A percentile compares a stretch with the other conserved stretches of the same genome.
phyloP scores from a whole-genome alignment of 2,329 filamentous ascomycete genomes.

The Hysterium pulicare region DNA sequence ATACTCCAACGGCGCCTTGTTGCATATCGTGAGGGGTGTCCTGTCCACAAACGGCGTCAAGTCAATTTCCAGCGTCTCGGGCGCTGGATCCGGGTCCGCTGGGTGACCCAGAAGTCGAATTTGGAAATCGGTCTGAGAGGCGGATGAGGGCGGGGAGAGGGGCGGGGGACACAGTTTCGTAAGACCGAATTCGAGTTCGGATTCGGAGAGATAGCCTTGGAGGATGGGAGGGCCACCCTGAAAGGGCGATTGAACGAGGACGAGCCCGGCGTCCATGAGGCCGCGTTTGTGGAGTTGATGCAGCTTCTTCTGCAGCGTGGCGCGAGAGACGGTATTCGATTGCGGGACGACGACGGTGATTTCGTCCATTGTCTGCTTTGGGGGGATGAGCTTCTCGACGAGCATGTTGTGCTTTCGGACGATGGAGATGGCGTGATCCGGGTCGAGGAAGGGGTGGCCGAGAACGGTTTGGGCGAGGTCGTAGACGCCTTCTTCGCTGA shows the following conservation, averaged over 20 bases:
- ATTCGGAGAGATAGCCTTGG: conserved; percentile 55
- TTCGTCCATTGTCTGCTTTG: conserved; percentile 53
- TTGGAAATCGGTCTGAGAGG: not conserved
- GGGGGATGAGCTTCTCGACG: conserved; percentile 51
- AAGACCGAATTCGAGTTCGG: conserved; percentile 52
- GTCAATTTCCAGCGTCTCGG: conserved; percentile 38
- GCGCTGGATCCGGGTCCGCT: not conserved
- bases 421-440: conserved; percentile 46
- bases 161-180: conserved; percentile 25
- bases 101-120: not conserved
- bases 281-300: conserved; percentile 47
- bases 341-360: conserved; percentile 51
- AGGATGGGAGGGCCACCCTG: conserved; percentile 37
- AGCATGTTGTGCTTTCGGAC: conserved; percentile 39
- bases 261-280: conserved; percentile 56
- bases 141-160: not conserved
- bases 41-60: conserved; percentile 52
- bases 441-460: conserved; percentile 57
- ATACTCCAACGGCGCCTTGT: conserved; percentile 56
- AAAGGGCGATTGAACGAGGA: conserved; percentile 45
- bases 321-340: conserved; percentile 42
- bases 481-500: conserved; percentile 55
- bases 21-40: conserved; percentile 51
- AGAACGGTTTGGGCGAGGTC: conserved; percentile 59
- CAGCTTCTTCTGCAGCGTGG: conserved; percentile 46